Evolutionary conservation across 257 asterid species (phyloP).

Genomic region (Solanum appendiculatum): DNA sequence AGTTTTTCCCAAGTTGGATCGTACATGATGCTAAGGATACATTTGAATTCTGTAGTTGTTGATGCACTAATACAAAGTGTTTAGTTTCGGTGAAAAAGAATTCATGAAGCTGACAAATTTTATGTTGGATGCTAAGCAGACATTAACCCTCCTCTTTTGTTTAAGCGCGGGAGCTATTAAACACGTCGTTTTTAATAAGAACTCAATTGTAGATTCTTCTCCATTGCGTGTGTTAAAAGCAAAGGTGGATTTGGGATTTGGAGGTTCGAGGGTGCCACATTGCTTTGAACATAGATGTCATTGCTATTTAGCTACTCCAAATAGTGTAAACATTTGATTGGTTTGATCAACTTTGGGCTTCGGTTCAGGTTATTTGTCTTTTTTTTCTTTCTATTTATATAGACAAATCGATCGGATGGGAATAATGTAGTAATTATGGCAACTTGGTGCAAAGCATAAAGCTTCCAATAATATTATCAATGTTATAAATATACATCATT

Average conservation of each 20-base stretch:
- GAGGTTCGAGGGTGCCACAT: background rate
- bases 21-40: background rate
- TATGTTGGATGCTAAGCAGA: background rate
- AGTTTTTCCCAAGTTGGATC: background rate
- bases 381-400: background rate
- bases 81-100: background rate
- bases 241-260: background rate
- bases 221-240: background rate
- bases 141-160: background rate
- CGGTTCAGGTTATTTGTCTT: background rate
- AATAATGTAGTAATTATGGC: background rate
- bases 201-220: background rate
- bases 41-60: background rate
- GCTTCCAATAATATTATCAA: background rate
- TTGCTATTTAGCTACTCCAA: background rate
- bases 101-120: background rate
- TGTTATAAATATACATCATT: background rate
- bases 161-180: background rate
- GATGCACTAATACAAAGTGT: background rate
- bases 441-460: background rate
- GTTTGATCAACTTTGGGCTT: background rate
- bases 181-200: background rate
- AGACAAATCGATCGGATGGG: background rate
- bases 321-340: background rate
- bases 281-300: background rate